Conservation (phyloP, 345 rosid species). For the Eucalyptus victrix region DNA sequence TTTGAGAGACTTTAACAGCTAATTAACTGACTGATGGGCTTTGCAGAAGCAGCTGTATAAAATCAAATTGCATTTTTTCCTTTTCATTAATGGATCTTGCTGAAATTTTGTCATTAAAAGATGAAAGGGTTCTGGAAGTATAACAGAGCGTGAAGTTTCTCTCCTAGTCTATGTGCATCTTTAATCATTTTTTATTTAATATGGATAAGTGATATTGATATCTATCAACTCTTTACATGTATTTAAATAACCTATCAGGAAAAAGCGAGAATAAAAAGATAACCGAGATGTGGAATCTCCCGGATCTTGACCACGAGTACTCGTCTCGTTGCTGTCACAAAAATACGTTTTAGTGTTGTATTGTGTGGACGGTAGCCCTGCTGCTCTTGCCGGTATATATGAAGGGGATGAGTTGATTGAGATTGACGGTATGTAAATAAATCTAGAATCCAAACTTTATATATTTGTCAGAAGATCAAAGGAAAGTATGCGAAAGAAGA, state of each 20-base stretch:
- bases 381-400: constrained; percentile 72
- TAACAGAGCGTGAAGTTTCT: background rate
- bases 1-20: background rate
- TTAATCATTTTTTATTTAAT: background rate
- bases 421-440: constrained; percentile 50
- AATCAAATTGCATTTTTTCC: background rate
- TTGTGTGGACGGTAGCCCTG: constrained; percentile 60
- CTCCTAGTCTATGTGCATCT: background rate
- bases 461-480: too few species aligned
- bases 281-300: background rate
- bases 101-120: background rate
- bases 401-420: constrained; percentile 77
- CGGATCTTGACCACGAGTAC: background rate
- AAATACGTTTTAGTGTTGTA: constrained; percentile 7
- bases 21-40: too few species aligned
- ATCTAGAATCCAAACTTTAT: background rate
- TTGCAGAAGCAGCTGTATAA: background rate
- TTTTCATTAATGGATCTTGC: background rate
- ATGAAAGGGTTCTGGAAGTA: background rate
- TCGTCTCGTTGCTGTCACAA: background rate
- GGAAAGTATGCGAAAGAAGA: too few species aligned
- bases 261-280: background rate
- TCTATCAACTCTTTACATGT: background rate
- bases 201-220: background rate
- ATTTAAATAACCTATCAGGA: background rate